Evolutionary conservation across 441 rosid species (phyloP), one percentile per base, ranked within the genome.

Genomic region (Gossypium laxum): DNA sequence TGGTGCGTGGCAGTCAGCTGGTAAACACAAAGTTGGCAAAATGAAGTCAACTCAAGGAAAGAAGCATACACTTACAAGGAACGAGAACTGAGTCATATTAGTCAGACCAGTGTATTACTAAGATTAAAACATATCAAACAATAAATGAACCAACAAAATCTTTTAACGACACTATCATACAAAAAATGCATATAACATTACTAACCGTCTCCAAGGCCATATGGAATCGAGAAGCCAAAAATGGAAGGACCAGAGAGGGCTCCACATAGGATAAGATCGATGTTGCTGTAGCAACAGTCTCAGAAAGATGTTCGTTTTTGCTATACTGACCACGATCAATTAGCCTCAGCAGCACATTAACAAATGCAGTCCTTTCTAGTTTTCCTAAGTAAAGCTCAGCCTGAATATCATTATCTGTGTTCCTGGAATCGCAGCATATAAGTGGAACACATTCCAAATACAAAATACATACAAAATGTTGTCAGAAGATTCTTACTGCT

Each of bases 1-100:
- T 95, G 99, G 85, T 95, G 99, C 71, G 97, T 95, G 87, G 99
- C 99, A 76, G 98, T 95, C 86, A 88, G 91, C 99, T 95, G 87
- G 84, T 85, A 88, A 87, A 82, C 81, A 88, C 73, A 88, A 85
- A 69, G 77, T 79, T 72, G 72, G 50, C 62, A 72, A 60, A 72
- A 43, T 22, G 54, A 72, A 63, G 63, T 85, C 85, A 79, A 83
- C 61, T 45, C 61, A 75, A 77, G 54, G 76, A 66, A 67, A 72
- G 65, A 77, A 79, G 17, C 71, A 74, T 28, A 75, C 50, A 19
- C 57, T 17, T 71, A 82, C 22, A 14, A 68, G 54, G 47, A 55
- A 68, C 47, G 55, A 57, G 47, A 60, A 60, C 62, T 41, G 15
- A 11, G 32, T 52, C 19, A 6, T 3, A 45, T 14, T 32, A 70